Evolutionary conservation across 2,329 filamentous ascomycete genomes (phyloP), one percentile per base, ranked within the genome.

Genomic region (Alternaria burnsii): DNA sequence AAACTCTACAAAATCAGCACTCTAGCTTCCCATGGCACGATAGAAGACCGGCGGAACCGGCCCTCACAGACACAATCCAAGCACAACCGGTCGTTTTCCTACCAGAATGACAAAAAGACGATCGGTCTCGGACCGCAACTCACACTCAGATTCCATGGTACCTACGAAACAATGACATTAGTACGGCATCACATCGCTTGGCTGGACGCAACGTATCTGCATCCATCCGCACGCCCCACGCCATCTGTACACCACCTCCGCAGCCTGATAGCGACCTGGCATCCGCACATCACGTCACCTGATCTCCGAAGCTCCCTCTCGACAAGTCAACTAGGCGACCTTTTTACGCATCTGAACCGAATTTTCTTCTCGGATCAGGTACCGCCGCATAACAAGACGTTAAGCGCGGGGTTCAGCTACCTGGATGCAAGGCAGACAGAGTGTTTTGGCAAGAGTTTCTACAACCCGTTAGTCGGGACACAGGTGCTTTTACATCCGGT

Each of bases 101-200:
- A 36, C 5, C 36, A 32, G 24, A 28, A 38, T 10, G 30, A 22
- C 12, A 43, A 22, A 18, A 22, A 14, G 32, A 47, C 22, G 34
- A 10, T 28, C 4, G 42, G 16, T 2, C 42, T 53, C 3, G 60
- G 30, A 32, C 59, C 61, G 3, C 20, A 42, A n/a, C 46, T 66
- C n/a, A 11, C 5, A 54, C 18, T 2, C 34, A 61, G 9, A 28
- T 55, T 68, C 41, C 63, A 66, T 28, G 63, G 63, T n/a, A 47
- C 62, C 22, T 68, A 68, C 40, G 65, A 68, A 52, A 36, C 63
- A 16, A 68, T 68, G 65, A 53, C 58, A 3, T 38, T 68, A 20
- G 63, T 66, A 10, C 58, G 63, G 4, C 58, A 66, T 50, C 65
- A 68, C 41, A 52, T 59, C 18, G 55, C 61, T 10, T 68, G 63